phyloP scores from a whole-genome alignment of 805 yeast genomes.

The Helenozyma rhizophorensis region DNA sequence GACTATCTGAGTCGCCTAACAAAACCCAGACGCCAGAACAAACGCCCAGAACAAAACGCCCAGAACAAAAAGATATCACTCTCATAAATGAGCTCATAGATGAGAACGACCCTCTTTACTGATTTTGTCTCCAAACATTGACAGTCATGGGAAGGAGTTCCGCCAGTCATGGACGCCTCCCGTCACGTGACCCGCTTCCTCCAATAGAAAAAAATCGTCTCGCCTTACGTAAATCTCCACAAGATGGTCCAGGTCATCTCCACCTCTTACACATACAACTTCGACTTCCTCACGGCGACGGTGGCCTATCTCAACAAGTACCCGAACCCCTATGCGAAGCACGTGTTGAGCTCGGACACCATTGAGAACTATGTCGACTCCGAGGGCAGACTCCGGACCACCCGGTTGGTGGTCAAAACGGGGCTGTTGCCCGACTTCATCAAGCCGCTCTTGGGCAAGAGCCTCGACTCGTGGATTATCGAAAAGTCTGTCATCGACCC shows the following conservation, averaged over 20 bases:
- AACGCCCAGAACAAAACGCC: too few species aligned
- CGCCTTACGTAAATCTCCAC: too few species aligned
- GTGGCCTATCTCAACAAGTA: conserved; percentile 62
- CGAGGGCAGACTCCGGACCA: conserved; percentile 63
- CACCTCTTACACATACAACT: conserved; percentile 51
- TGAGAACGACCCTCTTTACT: too few species aligned
- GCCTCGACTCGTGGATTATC: conserved; percentile 70
- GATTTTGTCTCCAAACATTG: too few species aligned
- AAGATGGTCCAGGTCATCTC: conserved; percentile 67
- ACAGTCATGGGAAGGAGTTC: too few species aligned
- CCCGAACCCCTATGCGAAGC: conserved; percentile 78
- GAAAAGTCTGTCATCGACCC: conserved; percentile 78
- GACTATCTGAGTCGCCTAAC: too few species aligned
- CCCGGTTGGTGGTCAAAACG: conserved; percentile 68
- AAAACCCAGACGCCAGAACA: too few species aligned
- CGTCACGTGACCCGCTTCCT: too few species aligned
- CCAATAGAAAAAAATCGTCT: too few species aligned
- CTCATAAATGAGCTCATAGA: too few species aligned
- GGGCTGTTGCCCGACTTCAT: conserved; percentile 83
- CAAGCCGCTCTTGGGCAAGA: conserved; percentile 63
- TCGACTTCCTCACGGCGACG: conserved; percentile 68
- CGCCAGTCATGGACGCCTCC: too few species aligned
- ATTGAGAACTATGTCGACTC: conserved; percentile 54
- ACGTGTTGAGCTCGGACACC: conserved; percentile 82
- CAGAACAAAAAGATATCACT: too few species aligned